Evolutionary conservation across 148 eudicot species (phyloP), one percentile per base, ranked within the genome.

Genomic region (Fagopyrum esculentum): DNA sequence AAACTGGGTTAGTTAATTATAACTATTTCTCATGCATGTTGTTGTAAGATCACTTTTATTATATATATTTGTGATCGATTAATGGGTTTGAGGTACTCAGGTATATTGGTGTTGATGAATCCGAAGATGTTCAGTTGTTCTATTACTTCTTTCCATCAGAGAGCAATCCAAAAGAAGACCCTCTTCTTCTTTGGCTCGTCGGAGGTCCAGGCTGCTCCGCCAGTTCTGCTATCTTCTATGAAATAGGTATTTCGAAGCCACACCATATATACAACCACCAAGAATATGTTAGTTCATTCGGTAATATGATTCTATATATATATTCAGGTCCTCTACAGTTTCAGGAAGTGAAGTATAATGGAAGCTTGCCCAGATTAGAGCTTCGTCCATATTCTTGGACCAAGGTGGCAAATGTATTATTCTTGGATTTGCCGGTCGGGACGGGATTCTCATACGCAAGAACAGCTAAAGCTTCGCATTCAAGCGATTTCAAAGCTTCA

Each of bases 131-230:
- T 55, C 10, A 50, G 10, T 15, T 16, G 60, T 15, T 22, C 60
- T 87, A 87, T 56, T 63, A 63, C 10, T 30, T 10, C 30, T 30
- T 44, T 29, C 69, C 13, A 7, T 7, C 35, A 9, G 4, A 87
- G 26, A 80, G 78, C 13, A 78, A 85, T 46, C 86, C 86, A 2
- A 49, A 82, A 61, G 51, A 76, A 45, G 88, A 80, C 40, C 90
- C 90, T 44, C 50, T 85, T 4, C 0, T 87, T 5, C 69, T 87
- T 59, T 85, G 90, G 90, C 35, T 85, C 3, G 73, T 84, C 0
- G 90, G 90, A 63, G 90, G 90, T 43, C 90, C 90, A 15, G 80
- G 82, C 64, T 87, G 88, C 59, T 83, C 90, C 47, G 69, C 80
- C 45, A 64, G 78, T 72, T 54, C 82, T 5, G 86, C 80, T 6